phyloP scores from a whole-genome alignment of 2,329 filamentous ascomycete genomes.

The Fusarium domesticum region DNA sequence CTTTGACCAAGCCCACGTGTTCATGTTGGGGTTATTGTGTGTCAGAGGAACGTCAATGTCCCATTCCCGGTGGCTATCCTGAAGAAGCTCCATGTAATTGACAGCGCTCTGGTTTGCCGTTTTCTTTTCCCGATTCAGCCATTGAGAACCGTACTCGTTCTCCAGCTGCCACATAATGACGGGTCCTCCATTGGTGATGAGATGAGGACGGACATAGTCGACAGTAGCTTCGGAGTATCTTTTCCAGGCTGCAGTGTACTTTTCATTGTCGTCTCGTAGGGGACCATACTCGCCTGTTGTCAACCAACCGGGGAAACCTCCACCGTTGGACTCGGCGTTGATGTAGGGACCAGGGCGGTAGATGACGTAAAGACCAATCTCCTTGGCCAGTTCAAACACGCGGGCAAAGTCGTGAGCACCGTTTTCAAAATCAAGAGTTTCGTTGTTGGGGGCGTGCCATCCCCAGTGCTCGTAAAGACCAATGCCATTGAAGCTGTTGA shows the following conservation, averaged over 20 bases:
- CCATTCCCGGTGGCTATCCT: constrained; percentile 50
- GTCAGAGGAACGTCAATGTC: constrained; percentile 58
- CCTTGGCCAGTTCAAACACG: constrained; percentile 47
- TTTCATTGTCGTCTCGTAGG: constrained; percentile 50
- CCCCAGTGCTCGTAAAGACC: constrained; percentile 44
- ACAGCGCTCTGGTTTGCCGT: constrained; percentile 48
- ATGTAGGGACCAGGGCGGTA: constrained; percentile 58
- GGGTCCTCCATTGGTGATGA: constrained; percentile 56
- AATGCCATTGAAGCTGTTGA: constrained; percentile 39
- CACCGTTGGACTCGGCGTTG: constrained; percentile 61
- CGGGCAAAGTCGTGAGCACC: constrained; percentile 45
- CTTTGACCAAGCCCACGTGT: constrained; percentile 52
- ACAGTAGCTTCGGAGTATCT: constrained; percentile 52
- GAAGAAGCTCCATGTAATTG: constrained; percentile 56
- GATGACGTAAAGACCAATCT: constrained; percentile 45
- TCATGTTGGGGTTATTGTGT: constrained; percentile 58
- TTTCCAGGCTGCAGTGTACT: constrained; percentile 52
- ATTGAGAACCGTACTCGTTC: constrained; percentile 51
- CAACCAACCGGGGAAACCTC: constrained; percentile 60
- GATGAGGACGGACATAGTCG: constrained; percentile 48
- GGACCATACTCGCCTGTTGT: constrained; percentile 58
- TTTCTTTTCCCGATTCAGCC: constrained; percentile 39
- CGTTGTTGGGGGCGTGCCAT: constrained; percentile 37
- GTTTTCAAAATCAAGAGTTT: constrained; percentile 29
- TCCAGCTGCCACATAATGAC: constrained; percentile 55